Evolutionary conservation across 164 flowering plant genomes (phyloP), one percentile per base, ranked within the genome.

Genomic region (Liquidambar formosana): DNA sequence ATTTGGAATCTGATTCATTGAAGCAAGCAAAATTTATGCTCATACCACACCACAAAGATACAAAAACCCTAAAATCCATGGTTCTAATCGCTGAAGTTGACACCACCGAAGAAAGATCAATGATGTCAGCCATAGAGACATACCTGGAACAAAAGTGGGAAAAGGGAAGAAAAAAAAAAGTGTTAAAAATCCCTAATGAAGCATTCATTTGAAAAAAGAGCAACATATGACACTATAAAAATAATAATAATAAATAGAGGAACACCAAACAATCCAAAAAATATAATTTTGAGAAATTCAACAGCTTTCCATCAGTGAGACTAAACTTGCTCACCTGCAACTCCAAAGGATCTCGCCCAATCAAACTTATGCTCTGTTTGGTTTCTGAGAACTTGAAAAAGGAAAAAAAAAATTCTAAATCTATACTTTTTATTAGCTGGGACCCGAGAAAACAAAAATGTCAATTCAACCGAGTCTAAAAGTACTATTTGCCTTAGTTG

Each of bases 81-180:
- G 72, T 75, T 70, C 66, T 77, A 68, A 90, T 77, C 64, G 63
- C 41, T 6, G 89, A 78, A 59, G 83, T 65, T 44, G 86, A 83
- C 41, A 73, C 73, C 54, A 93, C 47, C 38, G 87, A 70, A 6
- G 97, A 90, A 61, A 90, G 64, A 74, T 95, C 98, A 46, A 95
- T 61, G 47, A 95, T 79, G 67, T 91, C 95, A 0, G 85, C 82
- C 84, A 95, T 91, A n/a, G 98, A 91, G n/a, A 86, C 78, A 78
- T 95, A 93, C 83, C 97, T 93, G 83, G 75, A 83, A 75, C 54
- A 63, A 63, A 10, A 47, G 0, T 15, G 22, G 60, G 45, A 67
- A 45, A 0, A 58, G 11, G 47, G 27, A 48, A 49, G 11, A 23
- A 33, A 27, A 15, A 62, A 26, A 23, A 3, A 54, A 10, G 66